Conservation (phyloP, 371 early-diverging fungal genomes). For the Nematocida homosporus region DNA sequence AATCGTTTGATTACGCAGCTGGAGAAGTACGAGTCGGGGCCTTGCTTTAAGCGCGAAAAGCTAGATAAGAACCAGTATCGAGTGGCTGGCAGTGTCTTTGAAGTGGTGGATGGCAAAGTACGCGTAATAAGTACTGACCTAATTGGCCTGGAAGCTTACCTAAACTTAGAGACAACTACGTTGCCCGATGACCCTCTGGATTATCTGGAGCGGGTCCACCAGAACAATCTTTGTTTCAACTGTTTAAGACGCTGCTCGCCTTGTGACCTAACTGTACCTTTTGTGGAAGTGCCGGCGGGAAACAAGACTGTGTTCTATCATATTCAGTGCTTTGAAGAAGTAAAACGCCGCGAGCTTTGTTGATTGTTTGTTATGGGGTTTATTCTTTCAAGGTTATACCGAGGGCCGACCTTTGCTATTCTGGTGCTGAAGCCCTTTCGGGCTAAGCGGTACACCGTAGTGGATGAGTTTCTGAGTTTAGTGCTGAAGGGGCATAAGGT, state of each 20-base stretch:
- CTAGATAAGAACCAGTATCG: neutral
- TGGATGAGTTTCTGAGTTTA: constrained; percentile 22
- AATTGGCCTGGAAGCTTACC: constrained; percentile 3
- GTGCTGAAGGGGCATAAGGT: constrained; percentile 3
- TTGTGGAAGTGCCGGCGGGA: neutral
- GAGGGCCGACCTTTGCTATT: constrained; percentile 2
- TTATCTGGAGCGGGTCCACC: constrained; percentile 7
- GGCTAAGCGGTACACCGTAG: constrained; percentile 8
- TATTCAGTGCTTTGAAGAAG: constrained; percentile 12
- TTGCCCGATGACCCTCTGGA: neutral
- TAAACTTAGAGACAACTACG: neutral
- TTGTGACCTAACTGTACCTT: neutral
- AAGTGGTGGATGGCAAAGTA: neutral
- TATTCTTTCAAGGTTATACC: constrained; percentile 47
- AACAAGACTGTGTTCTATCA: constrained; percentile 8
- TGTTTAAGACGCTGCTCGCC: constrained; percentile 21
- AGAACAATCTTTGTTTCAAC: constrained; percentile 28
- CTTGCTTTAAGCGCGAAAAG: neutral
- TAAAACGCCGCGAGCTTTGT: neutral
- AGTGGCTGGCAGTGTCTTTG: neutral
- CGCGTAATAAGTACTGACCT: constrained; percentile 21
- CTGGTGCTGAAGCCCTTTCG: constrained; percentile 35
- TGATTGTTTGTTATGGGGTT: constrained; percentile 52
- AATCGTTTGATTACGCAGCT: constrained; percentile 21
- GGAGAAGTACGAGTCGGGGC: neutral